Percentiles rank a stretch among this genome's conserved stretches.
phyloP scores from a whole-genome alignment of 305 asterid species.

The Vinca major region DNA sequence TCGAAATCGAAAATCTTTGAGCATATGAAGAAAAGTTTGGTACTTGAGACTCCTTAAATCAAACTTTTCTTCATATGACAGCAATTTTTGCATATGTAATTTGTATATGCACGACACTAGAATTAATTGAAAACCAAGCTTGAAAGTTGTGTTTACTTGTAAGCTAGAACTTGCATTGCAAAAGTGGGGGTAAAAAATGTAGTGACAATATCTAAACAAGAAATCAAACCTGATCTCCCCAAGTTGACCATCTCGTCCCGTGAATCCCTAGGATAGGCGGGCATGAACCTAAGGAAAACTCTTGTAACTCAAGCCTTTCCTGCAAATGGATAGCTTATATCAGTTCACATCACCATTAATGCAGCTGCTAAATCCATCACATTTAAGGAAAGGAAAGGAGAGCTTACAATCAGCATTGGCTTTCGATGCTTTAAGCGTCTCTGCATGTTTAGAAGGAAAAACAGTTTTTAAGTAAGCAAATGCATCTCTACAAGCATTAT shows the following conservation, averaged over 20 bases:
- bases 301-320: conserved; percentile 89
- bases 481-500: background rate
- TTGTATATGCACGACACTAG: background rate
- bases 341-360: background rate
- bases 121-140: background rate
- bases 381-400: conserved; percentile 14
- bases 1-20: background rate
- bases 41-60: too few relatives aligned
- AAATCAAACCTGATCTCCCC: conserved; percentile 79
- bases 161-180: background rate
- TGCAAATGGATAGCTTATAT: conserved; percentile 22
- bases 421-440: conserved; percentile 80
- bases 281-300: conserved; percentile 71
- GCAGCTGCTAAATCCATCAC: conserved; percentile 7
- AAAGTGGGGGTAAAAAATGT: background rate
- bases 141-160: background rate
- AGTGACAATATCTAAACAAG: conserved; percentile 10
- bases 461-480: too few relatives aligned
- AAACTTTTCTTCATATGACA: background rate
- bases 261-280: conserved; percentile 85
- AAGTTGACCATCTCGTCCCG: conserved; percentile 79
- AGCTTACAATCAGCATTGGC: conserved; percentile 79
- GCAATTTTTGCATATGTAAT: too few relatives aligned
- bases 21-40: too few relatives aligned
- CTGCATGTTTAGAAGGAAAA: conserved; percentile 33